phyloP scores from a whole-genome alignment of 345 rosid genomes.

The Eutrema yunnanense region DNA sequence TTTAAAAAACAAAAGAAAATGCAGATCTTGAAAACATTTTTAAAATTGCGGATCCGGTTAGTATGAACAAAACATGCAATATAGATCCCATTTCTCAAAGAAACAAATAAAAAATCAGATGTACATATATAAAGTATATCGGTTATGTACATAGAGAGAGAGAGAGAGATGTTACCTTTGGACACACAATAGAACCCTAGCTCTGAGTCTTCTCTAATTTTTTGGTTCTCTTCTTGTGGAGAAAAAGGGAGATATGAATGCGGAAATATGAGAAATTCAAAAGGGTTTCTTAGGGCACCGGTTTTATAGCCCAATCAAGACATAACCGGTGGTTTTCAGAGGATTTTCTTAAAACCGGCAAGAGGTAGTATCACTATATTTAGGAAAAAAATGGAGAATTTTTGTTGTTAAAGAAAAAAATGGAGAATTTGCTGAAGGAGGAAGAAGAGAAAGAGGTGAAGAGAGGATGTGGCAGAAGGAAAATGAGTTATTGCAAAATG shows the following conservation, averaged over 20 bases:
- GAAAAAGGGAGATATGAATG: background rate
- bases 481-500: conserved; percentile 69
- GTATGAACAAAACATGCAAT: conserved; percentile 20
- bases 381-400: conserved; percentile 1
- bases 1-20: background rate
- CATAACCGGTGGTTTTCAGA: background rate
- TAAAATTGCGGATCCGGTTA: background rate
- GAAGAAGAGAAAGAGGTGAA: conserved; percentile 30
- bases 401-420: background rate
- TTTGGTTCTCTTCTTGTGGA: background rate
- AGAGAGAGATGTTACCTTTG: conserved; percentile 18
- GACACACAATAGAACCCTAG: conserved; percentile 18
- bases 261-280: background rate
- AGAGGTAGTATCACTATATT: background rate
- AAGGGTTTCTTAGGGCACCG: background rate
- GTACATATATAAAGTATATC: background rate
- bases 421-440: conserved; percentile 20
- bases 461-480: conserved; percentile 37
- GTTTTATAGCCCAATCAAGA: background rate
- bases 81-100: background rate
- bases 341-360: background rate
- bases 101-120: background rate
- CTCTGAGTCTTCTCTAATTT: background rate
- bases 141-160: background rate
- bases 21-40: conserved; percentile 11